A percentile compares a stretch with the other conserved stretches of the same genome.
These are phyloP conservation scores for Pezicula carpinea DNA, from an alignment of 2,329 filamentous ascomycete genomes.

Conservation along the genomic window DNA sequence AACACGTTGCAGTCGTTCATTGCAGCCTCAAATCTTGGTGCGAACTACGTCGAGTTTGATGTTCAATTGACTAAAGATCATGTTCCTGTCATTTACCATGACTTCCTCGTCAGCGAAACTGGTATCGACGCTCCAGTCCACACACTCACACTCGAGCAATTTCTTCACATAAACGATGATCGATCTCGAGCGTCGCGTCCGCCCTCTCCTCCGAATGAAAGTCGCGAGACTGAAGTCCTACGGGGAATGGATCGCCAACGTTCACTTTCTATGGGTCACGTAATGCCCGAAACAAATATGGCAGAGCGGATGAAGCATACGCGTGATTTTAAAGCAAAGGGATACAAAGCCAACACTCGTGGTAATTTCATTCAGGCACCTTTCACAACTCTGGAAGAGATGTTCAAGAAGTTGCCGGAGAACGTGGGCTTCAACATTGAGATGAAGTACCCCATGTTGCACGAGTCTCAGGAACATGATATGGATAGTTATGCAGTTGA, in stretches of 20 bases:
- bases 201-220: conserved; percentile 35
- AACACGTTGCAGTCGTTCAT: conserved; percentile 97
- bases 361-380: conserved; percentile 94
- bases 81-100: conserved; percentile 96
- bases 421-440: conserved; percentile 96
- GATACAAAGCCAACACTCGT: conserved; percentile 91
- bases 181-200: conserved; percentile 41
- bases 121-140: conserved; percentile 96
- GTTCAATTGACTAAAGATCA: conserved; percentile 99
- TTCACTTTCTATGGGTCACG: conserved; percentile 28
- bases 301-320: conserved; percentile 96
- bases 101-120: conserved; percentile 96
- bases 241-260: conserved; percentile 27
- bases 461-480: conserved; percentile 89
- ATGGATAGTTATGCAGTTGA: conserved; percentile 97
- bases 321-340: conserved; percentile 87
- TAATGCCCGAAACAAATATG: conserved; percentile 24
- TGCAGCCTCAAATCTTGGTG: conserved; percentile 88
- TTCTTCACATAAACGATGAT: conserved; percentile 71
- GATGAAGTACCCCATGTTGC: conserved; percentile 98
- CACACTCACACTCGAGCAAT: conserved; percentile 90
- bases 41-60: conserved; percentile 71
- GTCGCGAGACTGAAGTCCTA: conserved; percentile 17
- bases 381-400: conserved; percentile 90
- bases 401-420: conserved; percentile 80